Evolutionary conservation across 257 asterid genomes (phyloP).

Genomic region (Salvia hispanica): DNA sequence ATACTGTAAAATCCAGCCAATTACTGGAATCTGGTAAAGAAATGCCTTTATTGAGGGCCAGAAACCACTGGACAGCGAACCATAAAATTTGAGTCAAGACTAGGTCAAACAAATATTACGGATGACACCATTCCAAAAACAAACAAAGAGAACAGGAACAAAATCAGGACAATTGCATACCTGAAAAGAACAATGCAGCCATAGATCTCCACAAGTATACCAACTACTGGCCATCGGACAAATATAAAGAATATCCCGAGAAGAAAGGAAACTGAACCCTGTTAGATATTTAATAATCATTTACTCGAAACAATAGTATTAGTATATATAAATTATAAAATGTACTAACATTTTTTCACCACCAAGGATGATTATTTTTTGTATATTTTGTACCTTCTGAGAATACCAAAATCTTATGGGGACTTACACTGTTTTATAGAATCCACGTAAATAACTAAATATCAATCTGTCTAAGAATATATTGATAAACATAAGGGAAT

Average conservation of each 20-base stretch:
- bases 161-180: constrained; percentile 41
- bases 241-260: constrained; percentile 75
- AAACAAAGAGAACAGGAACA: neutral
- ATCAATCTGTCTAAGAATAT: neutral
- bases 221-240: constrained; percentile 84
- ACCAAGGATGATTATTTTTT: neutral
- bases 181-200: constrained; percentile 72
- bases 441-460: neutral
- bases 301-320: neutral
- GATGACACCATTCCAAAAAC: constrained; percentile 18
- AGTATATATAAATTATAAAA: no score
- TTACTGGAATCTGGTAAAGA: constrained; percentile 74
- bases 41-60: constrained; percentile 86
- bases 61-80: constrained; percentile 59
- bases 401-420: neutral
- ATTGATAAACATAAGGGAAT: neutral
- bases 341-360: neutral
- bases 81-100: constrained; percentile 22
- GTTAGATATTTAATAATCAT: constrained; percentile 4
- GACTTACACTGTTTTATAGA: no score
- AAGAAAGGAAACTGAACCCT: constrained; percentile 73
- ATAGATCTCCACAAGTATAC: constrained; percentile 64
- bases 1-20: constrained; percentile 78
- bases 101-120: constrained; percentile 5
- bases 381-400: neutral